Conservation (phyloP, 805 yeast species). For the Pichia manshurica region DNA sequence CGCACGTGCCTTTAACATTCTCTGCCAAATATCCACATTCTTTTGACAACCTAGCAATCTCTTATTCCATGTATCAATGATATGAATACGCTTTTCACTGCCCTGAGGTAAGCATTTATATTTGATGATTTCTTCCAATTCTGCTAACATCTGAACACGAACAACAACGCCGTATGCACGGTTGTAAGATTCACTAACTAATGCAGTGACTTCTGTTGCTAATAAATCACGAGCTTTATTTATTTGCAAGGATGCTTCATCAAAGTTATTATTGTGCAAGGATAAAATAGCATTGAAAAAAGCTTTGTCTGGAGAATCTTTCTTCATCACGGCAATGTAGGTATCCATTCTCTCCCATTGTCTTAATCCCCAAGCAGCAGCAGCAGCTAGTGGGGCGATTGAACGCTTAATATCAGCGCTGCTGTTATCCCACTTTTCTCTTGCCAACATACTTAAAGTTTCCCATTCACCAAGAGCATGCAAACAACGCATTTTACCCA, state of each 20-base stretch:
- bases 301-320: slow-evolving; percentile 90
- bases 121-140: slow-evolving; percentile 86
- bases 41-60: slow-evolving; percentile 90
- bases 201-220: slow-evolving; percentile 88
- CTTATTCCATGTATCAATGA: slow-evolving; percentile 91
- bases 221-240: slow-evolving; percentile 79
- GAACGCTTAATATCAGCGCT: slow-evolving; percentile 68
- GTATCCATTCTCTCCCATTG: slow-evolving; percentile 96
- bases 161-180: slow-evolving; percentile 97
- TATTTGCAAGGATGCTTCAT: slow-evolving; percentile 73
- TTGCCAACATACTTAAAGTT: slow-evolving; percentile 76
- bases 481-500: slow-evolving; percentile 97
- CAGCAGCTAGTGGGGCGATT: slow-evolving; percentile 96
- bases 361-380: slow-evolving; percentile 97
- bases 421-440: slow-evolving; percentile 75
- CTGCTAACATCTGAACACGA: slow-evolving; percentile 95
- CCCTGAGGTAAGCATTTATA: slow-evolving; percentile 82
- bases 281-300: slow-evolving; percentile 88
- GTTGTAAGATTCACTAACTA: slow-evolving; percentile 91
- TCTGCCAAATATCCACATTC: slow-evolving; percentile 98
- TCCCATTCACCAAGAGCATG: slow-evolving; percentile 99
- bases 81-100: slow-evolving; percentile 68
- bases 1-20: slow-evolving; percentile 88
- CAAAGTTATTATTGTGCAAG: slow-evolving; percentile 80
- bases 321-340: slow-evolving; percentile 82